phyloP scores from a whole-genome alignment of 2,329 filamentous ascomycete genomes.

The Trichoderma sp. region DNA sequence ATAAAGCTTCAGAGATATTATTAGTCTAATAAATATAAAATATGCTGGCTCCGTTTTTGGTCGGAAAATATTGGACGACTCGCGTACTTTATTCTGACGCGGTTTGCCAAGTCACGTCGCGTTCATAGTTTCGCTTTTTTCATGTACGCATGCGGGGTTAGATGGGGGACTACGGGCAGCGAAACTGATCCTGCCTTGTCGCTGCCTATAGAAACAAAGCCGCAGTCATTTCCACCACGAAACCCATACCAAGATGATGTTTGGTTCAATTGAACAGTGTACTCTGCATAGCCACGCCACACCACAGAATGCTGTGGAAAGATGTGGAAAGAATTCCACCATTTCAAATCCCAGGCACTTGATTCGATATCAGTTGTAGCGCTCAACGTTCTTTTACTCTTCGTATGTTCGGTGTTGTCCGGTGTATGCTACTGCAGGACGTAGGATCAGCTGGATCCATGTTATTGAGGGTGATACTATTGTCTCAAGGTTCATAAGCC shows the following conservation, averaged over 20 bases:
- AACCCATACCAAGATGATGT: neutral
- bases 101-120: neutral
- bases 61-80: neutral
- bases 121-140: neutral
- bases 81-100: neutral
- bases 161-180: neutral
- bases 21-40: too few species aligned
- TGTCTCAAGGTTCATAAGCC: neutral
- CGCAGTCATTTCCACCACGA: too few species aligned
- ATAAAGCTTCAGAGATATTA: too few species aligned
- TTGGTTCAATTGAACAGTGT: neutral
- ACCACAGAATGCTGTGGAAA: neutral
- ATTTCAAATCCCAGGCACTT: neutral
- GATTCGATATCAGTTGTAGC: neutral
- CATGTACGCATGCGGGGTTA: neutral
- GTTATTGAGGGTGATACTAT: neutral
- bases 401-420: neutral
- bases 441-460: neutral
- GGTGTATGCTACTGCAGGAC: neutral
- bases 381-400: neutral
- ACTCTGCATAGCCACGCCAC: neutral
- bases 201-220: too few species aligned
- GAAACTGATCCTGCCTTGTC: neutral
- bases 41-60: neutral
- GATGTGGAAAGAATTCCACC: neutral